Evolutionary conservation across 768 basidiomycete species (phyloP).

Genomic region (Ramaria rubella): DNA sequence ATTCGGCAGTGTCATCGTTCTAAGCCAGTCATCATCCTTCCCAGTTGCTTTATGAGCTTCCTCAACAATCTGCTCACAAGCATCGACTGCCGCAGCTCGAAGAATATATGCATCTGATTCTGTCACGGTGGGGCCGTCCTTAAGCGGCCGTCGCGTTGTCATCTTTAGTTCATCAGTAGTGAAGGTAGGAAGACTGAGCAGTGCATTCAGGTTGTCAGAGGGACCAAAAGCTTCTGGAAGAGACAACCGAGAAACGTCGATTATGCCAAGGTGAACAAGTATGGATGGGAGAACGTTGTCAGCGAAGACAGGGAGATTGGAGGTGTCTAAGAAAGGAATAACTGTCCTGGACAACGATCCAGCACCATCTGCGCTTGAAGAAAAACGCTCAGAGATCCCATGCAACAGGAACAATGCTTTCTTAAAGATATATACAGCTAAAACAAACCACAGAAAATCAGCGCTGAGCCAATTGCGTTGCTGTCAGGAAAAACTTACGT

Average conservation of each 20-base stretch:
- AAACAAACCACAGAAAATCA: neutral
- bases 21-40: slow-evolving; percentile 42
- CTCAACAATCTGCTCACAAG: slow-evolving; percentile 63
- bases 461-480: neutral
- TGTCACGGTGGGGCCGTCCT: slow-evolving; percentile 50
- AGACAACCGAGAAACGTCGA: slow-evolving; percentile 48
- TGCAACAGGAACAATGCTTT: slow-evolving; percentile 82
- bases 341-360: slow-evolving; percentile 35
- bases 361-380: slow-evolving; percentile 24
- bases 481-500: slow-evolving; percentile 39
- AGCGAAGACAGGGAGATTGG: slow-evolving; percentile 57
- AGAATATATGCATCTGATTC: slow-evolving; percentile 60
- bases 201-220: slow-evolving; percentile 29
- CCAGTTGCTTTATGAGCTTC: slow-evolving; percentile 34
- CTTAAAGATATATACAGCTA: slow-evolving; percentile 86
- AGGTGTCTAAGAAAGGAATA: slow-evolving; percentile 58
- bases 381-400: slow-evolving; percentile 62
- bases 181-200: slow-evolving; percentile 25
- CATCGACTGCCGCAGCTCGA: slow-evolving; percentile 74
- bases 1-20: slow-evolving; percentile 48
- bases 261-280: slow-evolving; percentile 66
- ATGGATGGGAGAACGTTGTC: slow-evolving; percentile 85
- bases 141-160: slow-evolving; percentile 20
- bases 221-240: slow-evolving; percentile 20
- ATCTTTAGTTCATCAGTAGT: slow-evolving; percentile 16